Conservation (phyloP, 1,139 yeast genomes). For the Arxiozyma slooffiae region DNA sequence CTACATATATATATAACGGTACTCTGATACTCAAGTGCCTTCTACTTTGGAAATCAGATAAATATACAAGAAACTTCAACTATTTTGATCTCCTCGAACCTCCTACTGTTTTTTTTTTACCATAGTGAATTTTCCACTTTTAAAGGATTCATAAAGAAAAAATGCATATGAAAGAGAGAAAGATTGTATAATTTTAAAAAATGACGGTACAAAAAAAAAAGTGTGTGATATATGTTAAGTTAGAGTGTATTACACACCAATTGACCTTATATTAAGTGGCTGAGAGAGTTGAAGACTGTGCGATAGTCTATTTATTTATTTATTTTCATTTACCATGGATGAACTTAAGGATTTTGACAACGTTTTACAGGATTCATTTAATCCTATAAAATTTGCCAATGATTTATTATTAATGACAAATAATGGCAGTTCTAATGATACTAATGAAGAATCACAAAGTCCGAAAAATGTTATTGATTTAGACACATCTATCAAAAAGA, state of each 20-base stretch:
- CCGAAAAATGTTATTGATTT: conserved; percentile 41
- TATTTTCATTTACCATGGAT: conserved; percentile 2
- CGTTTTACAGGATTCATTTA: conserved; percentile 48
- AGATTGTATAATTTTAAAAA: no score
- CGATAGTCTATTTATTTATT: no score
- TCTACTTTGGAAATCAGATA: neutral
- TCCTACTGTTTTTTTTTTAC: no score
- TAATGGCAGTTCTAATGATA: conserved; percentile 33
- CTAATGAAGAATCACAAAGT: conserved; percentile 29
- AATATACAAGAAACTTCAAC: no score
- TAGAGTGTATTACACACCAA: no score
- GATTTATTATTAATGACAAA: conserved; percentile 60
- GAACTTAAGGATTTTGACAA: conserved; percentile 51
- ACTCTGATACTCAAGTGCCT: no score
- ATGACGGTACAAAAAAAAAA: no score
- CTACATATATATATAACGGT: no score
- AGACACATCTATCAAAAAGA: conserved; percentile 60
- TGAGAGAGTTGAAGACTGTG: neutral
- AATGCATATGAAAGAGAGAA: no score
- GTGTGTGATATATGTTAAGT: neutral
- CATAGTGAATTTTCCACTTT: neutral
- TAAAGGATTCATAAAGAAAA: no score
- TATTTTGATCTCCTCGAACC: neutral
- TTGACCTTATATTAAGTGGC: no score
- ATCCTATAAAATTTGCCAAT: conserved; percentile 53